phyloP scores from a whole-genome alignment of 805 yeast species.

The Candida pseudofarinosa region DNA sequence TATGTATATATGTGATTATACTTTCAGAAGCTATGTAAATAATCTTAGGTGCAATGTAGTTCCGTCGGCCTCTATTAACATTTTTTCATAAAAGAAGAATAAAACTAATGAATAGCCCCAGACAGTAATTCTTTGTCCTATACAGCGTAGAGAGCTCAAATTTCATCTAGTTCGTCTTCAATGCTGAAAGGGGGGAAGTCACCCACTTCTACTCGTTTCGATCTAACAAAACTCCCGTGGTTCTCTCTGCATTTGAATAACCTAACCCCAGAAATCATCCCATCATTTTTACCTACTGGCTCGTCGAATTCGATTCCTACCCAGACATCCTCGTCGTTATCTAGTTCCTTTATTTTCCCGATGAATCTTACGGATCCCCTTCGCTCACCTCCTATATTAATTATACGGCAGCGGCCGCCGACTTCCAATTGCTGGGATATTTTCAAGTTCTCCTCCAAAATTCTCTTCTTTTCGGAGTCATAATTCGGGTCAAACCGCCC shows the following conservation, averaged over 20 bases:
- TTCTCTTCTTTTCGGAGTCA: constrained; percentile 22
- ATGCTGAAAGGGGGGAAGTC: constrained; percentile 53
- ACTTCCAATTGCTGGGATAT: constrained; percentile 29
- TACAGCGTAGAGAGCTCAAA: too few species aligned
- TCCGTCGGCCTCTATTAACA: too few species aligned
- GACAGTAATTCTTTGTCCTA: too few species aligned
- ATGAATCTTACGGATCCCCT: constrained; percentile 68
- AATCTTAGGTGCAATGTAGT: too few species aligned
- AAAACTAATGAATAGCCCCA: too few species aligned
- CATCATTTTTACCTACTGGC: constrained; percentile 85
- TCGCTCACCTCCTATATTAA: constrained; percentile 47
- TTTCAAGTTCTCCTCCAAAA: constrained; percentile 27
- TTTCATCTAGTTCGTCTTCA: constrained; percentile 40
- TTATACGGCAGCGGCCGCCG: constrained; percentile 53
- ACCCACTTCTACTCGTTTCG: constrained; percentile 64
- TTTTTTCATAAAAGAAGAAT: too few species aligned
- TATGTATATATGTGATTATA: too few species aligned
- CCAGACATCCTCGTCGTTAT: constrained; percentile 54
- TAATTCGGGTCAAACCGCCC: constrained; percentile 69
- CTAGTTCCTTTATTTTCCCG: constrained; percentile 64
- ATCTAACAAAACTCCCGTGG: constrained; percentile 79
- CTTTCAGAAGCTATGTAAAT: too few species aligned
- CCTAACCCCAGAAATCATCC: constrained; percentile 56
- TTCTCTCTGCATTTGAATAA: constrained; percentile 55
- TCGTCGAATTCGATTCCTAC: constrained; percentile 82